Base-by-base conservation (phyloP, 2,329 filamentous ascomycete species). In the Ophiocordyceps robertsii region DNA sequence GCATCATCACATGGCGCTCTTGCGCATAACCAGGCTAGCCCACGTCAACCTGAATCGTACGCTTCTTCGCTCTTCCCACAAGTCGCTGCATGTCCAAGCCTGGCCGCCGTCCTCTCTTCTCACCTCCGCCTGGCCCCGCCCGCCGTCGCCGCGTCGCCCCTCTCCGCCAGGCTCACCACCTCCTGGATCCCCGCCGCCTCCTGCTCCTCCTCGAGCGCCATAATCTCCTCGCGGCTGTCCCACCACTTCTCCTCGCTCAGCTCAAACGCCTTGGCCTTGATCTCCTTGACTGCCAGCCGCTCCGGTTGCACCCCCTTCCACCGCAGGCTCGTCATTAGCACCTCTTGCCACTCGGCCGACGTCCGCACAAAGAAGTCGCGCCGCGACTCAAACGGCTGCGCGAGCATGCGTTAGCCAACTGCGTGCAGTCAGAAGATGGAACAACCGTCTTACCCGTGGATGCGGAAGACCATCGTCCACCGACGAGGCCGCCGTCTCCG, bases 191-290 rank as follows among this genome's bases (percentile, higher is more conserved):
- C 89, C 30, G 88, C 86, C 39, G 84, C 89, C 63, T 95, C 90
- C 67, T 96, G 88, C 66, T 95, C 90, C 63, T 95, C 90, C 64
- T 98, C 92, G 56, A 96, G 63, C 7, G 79, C 83, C 42, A 81
- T 83, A 50, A 98, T 84, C 65, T 96, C 90, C 66, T 98, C 92
- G 53, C 92, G 76, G 58, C 83, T 88, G 69, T 95, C 92, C 92
- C 92, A 98, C 92, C 92, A 98, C 61, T 94, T 95, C 65, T 89
- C 84, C 63, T 98, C 92, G 35, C 89, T 89, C 49, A 87, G 73
- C 56, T 87, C 82, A 59, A 95, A 98, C 1, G 88, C 92, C 58
- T 79, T 80, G 54, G 89, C 83, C 61, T 94, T 88, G 54, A 96
- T 80, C 67, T 96, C 92, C 69, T 98, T 98, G 56, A 93, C 69